Conservation (phyloP, 106 monocot species). For the Iris macrosiphon region DNA sequence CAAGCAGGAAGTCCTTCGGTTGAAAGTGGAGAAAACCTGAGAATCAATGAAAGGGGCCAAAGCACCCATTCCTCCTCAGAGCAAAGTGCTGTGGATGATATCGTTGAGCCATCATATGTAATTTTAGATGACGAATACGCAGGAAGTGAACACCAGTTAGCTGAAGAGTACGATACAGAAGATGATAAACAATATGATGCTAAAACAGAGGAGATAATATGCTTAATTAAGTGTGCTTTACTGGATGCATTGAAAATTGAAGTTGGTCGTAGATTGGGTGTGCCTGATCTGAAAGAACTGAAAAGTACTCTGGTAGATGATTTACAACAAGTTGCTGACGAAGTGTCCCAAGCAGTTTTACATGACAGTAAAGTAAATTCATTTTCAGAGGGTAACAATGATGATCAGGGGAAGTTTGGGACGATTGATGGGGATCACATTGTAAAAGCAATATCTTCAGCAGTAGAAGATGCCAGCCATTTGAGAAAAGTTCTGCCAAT, state of each 20-base stretch:
- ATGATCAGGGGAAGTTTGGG: slow-evolving; percentile 39
- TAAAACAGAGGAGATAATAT: slow-evolving; percentile 24
- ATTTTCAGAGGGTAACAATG: slow-evolving; percentile 12
- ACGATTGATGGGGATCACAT: slow-evolving; percentile 35
- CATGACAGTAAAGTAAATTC: slow-evolving; percentile 25
- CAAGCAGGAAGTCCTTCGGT: slow-evolving; percentile 19
- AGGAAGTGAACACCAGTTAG: slow-evolving; percentile 3
- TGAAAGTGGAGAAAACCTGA: slow-evolving; percentile 13
- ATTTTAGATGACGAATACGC: slow-evolving; percentile 25
- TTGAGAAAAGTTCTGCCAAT: slow-evolving; percentile 72
- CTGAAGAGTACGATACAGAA: slow-evolving; percentile 10
- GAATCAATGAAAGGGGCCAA: slow-evolving; percentile 9
- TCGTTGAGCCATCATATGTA: slow-evolving; percentile 60
- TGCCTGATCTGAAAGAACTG: slow-evolving; percentile 25
- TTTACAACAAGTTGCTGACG: slow-evolving; percentile 43
- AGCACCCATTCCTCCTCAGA: background rate
- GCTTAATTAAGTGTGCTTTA: slow-evolving; percentile 39
- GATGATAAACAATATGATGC: slow-evolving; percentile 12
- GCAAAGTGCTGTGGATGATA: slow-evolving; percentile 12
- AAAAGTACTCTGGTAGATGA: slow-evolving; percentile 41
- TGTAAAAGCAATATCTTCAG: slow-evolving; percentile 45
- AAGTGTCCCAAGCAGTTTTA: slow-evolving; percentile 37
- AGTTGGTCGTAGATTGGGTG: slow-evolving; percentile 58
- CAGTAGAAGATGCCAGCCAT: slow-evolving; percentile 33
- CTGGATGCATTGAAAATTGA: slow-evolving; percentile 63